Evolutionary conservation across 1,284 basidiomycete species (phyloP).

Genomic region (Ganoderma sinense): DNA sequence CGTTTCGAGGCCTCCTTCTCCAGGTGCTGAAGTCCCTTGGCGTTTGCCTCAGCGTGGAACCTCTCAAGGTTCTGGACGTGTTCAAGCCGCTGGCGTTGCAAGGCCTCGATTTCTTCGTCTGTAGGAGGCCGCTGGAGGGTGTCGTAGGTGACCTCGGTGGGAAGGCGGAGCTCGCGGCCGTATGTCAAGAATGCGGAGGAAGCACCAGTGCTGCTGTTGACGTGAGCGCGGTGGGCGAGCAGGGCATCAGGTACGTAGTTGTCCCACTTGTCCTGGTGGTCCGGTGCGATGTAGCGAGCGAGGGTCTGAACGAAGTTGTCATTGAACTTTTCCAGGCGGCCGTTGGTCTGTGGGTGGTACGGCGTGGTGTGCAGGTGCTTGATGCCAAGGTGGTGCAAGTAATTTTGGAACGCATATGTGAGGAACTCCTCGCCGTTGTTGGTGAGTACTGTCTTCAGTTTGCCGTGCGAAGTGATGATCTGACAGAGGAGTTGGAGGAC

Average conservation of each 20-base stretch:
- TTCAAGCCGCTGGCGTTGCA: background rate
- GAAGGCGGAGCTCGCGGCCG: background rate
- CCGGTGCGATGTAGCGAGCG: background rate
- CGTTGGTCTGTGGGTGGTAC: background rate
- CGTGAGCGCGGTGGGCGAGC: background rate
- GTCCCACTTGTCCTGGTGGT: background rate
- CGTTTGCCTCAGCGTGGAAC: background rate
- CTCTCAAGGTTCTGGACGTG: background rate
- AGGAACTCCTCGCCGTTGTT: background rate
- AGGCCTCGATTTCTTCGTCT: background rate
- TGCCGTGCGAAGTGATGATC: background rate
- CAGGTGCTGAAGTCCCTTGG: background rate
- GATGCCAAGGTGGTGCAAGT: background rate
- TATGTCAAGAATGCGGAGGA: background rate
- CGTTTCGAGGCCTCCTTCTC: background rate
- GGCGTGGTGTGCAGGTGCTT: background rate
- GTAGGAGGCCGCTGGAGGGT: background rate
- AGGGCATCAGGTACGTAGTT: background rate
- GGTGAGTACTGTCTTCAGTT: background rate
- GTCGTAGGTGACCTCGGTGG: background rate
- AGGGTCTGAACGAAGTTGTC: background rate
- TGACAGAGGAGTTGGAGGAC: background rate
- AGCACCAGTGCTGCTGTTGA: background rate
- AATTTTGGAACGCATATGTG: background rate
- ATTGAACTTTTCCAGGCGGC: background rate